A percentile compares a stretch with the other conserved stretches of the same genome.
Evolutionary conservation across 139 green algal genomes (phyloP).

Genomic region (Volvox reticuliferus): DNA sequence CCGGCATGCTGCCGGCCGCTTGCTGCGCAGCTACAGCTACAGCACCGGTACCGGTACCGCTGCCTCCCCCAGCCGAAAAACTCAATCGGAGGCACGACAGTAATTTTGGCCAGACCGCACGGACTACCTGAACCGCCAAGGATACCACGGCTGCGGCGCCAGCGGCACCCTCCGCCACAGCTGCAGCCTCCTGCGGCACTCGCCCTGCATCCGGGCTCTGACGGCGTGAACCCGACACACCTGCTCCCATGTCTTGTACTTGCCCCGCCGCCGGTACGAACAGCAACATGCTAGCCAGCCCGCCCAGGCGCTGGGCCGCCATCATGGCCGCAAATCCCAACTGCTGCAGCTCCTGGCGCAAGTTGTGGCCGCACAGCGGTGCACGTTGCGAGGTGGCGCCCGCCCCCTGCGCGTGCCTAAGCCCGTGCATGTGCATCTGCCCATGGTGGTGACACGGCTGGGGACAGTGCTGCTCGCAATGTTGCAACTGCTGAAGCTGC

Average conservation of each 20-base stretch:
- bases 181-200: background rate
- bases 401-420: background rate
- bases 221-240: background rate
- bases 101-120: constrained; percentile 25
- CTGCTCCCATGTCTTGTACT: constrained; percentile 28
- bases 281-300: constrained; percentile 30
- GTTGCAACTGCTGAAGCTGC: background rate
- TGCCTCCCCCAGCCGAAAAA: background rate
- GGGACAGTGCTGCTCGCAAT: background rate
- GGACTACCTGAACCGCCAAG: background rate
- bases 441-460: constrained; percentile 13
- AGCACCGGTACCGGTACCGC: background rate
- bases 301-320: constrained; percentile 12
- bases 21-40: background rate
- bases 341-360: constrained; percentile 5
- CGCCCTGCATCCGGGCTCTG: background rate
- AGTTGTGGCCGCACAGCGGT: background rate
- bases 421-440: background rate
- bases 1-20: background rate
- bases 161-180: background rate
- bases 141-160: background rate
- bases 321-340: background rate
- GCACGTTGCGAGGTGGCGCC: background rate
- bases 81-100: background rate
- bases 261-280: constrained; percentile 34